Base-by-base conservation (phyloP, 768 basidiomycete species). In the Strobilomyces confusus region DNA sequence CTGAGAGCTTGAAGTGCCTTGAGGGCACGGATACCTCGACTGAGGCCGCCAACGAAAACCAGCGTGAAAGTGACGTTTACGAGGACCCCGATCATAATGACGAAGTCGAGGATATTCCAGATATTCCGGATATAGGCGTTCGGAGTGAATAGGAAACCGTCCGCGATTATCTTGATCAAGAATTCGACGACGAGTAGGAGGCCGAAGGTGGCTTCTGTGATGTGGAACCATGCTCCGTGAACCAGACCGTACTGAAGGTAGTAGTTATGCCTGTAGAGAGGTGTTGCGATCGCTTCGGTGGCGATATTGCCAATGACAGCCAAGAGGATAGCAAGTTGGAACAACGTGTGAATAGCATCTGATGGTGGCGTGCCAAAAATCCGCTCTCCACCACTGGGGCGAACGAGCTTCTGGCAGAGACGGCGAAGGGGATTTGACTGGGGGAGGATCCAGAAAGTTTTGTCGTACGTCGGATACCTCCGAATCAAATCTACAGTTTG, bases 41-140 rank as follows among this genome's bases (percentile, higher is more conserved):
- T 86, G 50, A 94, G 71, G 36, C 89, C 89, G 42, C 87, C 86
- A 49, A 91, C 74, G 65, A 89, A 86, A 54, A 89, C 74, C 34
- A 95, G 72, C 1, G 81, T 82, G 0, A 85, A 87, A 0, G 79
- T 76, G 47, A 89, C 78, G 56, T 91, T 94, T 63, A 87, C 76
- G 23, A 93, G 69, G 29, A 95, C 69, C 6, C 91, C 88, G 32
- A 74, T 67, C 74, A 98, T 81, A 66, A 98, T 87, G 64, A 91
- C 67, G 60, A 95, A 86, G 71, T 98, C 95, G 52, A 98, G 73
- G 61, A 87, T 69, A 67, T 98, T 98, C 93, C 94, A 98, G 9
- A 94, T 85, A 56, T 89, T 90, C 25, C 86, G 85, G 26, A 97
- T 68, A 65, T 98, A 98, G 0, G 93, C 92, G 61, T 94, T 94